These are phyloP conservation scores for Penicillium sp. DNA, from an alignment of 2,329 filamentous ascomycete genomes.

Conservation along the genomic window DNA sequence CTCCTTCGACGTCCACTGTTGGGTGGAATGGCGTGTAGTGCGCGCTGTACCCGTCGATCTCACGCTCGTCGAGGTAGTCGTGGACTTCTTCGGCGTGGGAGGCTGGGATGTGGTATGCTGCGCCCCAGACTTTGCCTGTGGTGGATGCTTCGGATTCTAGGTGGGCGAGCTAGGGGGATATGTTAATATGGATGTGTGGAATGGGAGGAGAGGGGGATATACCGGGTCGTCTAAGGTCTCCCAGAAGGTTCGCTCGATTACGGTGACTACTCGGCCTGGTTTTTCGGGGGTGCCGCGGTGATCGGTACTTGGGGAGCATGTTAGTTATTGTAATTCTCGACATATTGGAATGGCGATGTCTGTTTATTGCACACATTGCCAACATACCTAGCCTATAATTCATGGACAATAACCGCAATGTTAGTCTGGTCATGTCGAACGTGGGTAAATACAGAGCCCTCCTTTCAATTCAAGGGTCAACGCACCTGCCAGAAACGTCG, in stretches of 20 bases:
- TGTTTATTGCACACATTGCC: no score
- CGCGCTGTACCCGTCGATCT: conserved; percentile 96
- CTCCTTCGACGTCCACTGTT: background rate
- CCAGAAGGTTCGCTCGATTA: conserved; percentile 85
- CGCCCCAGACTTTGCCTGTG: conserved; percentile 73
- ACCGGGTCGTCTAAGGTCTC: conserved; percentile 67
- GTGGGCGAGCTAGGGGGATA: conserved; percentile 30
- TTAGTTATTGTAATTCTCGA: no score
- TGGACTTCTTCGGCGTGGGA: conserved; percentile 75
- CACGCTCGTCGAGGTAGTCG: conserved; percentile 88
- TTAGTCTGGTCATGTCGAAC: background rate
- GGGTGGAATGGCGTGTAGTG: conserved; percentile 80
- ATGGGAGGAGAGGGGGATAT: conserved; percentile 15
- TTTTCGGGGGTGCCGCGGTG: conserved; percentile 86
- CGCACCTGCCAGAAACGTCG: conserved; percentile 96
- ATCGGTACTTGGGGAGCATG: conserved; percentile 65
- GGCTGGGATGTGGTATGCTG: conserved; percentile 79
- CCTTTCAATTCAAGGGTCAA: conserved; percentile 1
- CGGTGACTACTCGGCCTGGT: conserved; percentile 87
- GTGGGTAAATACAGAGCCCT: background rate
- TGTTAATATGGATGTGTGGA: background rate
- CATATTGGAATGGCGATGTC: no score
- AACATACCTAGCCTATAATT: conserved; percentile 35
- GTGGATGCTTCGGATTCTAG: conserved; percentile 31
- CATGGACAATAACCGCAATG: no score